Conservation (phyloP, 768 basidiomycete species). For the Amanita subjunquillea region DNA sequence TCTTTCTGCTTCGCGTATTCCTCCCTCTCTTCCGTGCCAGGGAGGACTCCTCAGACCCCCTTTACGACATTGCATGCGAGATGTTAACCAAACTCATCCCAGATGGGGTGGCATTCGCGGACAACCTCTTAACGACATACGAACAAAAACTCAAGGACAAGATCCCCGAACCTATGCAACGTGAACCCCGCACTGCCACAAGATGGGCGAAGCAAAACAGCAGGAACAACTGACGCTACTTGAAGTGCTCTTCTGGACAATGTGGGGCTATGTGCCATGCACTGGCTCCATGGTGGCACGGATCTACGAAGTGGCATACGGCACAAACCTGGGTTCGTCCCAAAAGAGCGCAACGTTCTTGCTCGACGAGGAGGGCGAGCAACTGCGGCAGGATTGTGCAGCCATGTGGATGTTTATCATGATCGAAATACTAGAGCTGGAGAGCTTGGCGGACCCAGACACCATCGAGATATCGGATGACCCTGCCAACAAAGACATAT, state of each 20-base stretch:
- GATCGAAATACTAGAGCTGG: conserved; percentile 73
- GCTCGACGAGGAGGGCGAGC: conserved; percentile 63
- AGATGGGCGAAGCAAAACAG: conserved; percentile 65
- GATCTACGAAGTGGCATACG: conserved; percentile 57
- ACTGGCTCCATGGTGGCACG: conserved; percentile 50
- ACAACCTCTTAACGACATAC: conserved; percentile 53
- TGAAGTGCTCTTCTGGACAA: conserved; percentile 83
- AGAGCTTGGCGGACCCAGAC: conserved; percentile 48
- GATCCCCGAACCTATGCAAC: conserved; percentile 32
- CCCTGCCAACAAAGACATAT: conserved; percentile 39
- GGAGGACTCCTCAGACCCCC: conserved; percentile 42
- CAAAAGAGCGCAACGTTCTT: conserved; percentile 59
- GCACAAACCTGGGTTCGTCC: conserved; percentile 48
- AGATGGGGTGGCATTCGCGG: conserved; percentile 54
- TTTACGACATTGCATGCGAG: conserved; percentile 42
- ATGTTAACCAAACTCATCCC: conserved; percentile 52
- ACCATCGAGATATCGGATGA: conserved; percentile 38
- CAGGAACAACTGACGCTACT: conserved; percentile 73
- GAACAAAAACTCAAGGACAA: conserved; percentile 37
- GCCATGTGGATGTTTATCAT: conserved; percentile 73
- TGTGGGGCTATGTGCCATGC: conserved; percentile 70
- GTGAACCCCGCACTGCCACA: conserved; percentile 49
- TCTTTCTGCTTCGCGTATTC: conserved; percentile 58
- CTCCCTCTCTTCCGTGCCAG: conserved; percentile 69
- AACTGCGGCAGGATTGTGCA: conserved; percentile 56